Evolutionary conservation across 768 basidiomycete species (phyloP), one percentile per base, ranked within the genome.

Genomic region (Suillus ampliporus): DNA sequence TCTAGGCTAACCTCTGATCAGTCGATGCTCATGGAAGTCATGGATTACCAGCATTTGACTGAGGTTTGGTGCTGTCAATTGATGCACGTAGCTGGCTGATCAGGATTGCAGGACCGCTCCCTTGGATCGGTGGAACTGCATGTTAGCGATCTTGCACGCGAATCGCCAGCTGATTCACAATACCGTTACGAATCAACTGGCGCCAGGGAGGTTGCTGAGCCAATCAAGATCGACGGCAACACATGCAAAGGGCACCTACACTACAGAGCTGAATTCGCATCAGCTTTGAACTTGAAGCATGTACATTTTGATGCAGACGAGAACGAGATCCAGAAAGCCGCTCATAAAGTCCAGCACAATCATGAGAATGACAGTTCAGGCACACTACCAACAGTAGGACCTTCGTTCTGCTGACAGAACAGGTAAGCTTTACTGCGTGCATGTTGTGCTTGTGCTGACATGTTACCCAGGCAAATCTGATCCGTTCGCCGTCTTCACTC

Each of bases 41-140:
- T 98, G 95, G 97, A 99, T 74, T 98, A 97, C 74, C 96, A 99
- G 77, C 79, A 97, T 73, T 74, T 94, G 64, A 94, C 92, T 26
- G 94, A 87, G 79, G 90, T 86, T 67, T 69, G 73, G 34, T 15
- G 7, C 35, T 31, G 47, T 56, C 44, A 35, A 23, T 37, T 26
- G 38, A 40, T 56, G 5, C 5, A n/a, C 11, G 19, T 19, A 37
- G 1, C 35, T 34, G 21, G 61, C 15, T 66, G 54, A 56, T 11
- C 5, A 40, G 10, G 54, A 56, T 40, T 2, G 17, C 38, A 91
- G 89, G 97, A 99, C 76, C 93, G 97, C 44, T 87, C 92, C 6
- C 86, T 99, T 19, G 97, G 97, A n/a, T 83, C 86, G 15, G 87
- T 91, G 47, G 94, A 96, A 66, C 79, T 98, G 23, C 80, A 78